Evolutionary conservation across 805 yeast genomes (phyloP).

Genomic region (Priceomyces castillae): DNA sequence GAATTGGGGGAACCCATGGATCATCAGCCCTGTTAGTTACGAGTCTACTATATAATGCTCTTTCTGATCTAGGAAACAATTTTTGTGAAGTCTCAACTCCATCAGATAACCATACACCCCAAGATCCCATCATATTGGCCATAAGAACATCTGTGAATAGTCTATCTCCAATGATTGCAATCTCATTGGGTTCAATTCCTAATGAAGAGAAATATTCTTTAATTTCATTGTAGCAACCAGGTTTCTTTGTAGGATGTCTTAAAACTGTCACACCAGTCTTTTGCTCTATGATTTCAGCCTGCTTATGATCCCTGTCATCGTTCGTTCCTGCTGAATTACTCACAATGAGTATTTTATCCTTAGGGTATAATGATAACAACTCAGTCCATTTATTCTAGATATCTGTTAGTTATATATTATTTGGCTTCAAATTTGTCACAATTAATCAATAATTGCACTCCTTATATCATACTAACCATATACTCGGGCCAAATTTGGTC

Average conservation of each 20-base stretch:
- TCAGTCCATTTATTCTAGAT: constrained; percentile 47
- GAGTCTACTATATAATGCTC: constrained; percentile 30
- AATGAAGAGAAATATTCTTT: constrained; percentile 52
- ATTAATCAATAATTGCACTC: neutral
- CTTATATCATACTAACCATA: constrained; percentile 28
- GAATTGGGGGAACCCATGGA: constrained; percentile 21
- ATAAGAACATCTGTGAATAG: constrained; percentile 86
- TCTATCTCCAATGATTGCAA: constrained; percentile 88
- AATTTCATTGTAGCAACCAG: constrained; percentile 75
- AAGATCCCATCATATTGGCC: constrained; percentile 92
- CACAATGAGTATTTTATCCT: constrained; percentile 66
- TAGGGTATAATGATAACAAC: constrained; percentile 58
- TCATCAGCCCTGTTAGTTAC: constrained; percentile 15
- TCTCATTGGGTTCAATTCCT: constrained; percentile 54
- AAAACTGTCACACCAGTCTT: constrained; percentile 68
- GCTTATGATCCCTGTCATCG: constrained; percentile 59
- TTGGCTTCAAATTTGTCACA: neutral
- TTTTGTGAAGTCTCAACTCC: constrained; percentile 65
- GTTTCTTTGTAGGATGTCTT: constrained; percentile 73
- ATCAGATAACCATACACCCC: constrained; percentile 76
- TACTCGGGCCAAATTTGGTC: constrained; percentile 80
- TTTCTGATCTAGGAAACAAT: constrained; percentile 52
- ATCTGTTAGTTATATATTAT: constrained; percentile 10
- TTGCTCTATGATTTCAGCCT: constrained; percentile 61
- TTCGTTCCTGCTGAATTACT: constrained; percentile 92